Base-by-base conservation (phyloP, 805 yeast genomes). In the Candida arabinofermentans region DNA sequence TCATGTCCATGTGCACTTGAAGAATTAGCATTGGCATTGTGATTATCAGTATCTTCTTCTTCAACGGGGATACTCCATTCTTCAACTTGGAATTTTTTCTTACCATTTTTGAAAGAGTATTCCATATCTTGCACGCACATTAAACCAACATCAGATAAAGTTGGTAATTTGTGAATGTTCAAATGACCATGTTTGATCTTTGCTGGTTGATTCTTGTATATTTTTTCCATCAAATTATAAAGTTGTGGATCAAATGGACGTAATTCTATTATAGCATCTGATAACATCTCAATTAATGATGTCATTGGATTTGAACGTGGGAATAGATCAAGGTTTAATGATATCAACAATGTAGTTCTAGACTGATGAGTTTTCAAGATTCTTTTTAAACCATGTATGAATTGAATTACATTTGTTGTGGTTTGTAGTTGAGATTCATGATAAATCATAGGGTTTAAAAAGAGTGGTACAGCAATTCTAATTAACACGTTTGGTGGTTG, bases 21-120 rank as follows among this genome's bases (percentile, higher is more conserved):
- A 8, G 13, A 27, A n/a, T 24, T 19, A 14, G 17, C 21, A 17
- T 14, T 22, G 6, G 40, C 4, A 19, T n/a, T n/a, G n/a, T n/a
- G 37, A 24, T 1, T 57, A 3, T 61, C 66, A 5, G 66, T 74
- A 13, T 72, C 83, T n/a, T 72, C 85, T 43, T 84, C 95, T 43
- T 89, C 96, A 2, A 91, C 96, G 0, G 99, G 98, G 38, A 93
- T 93, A n/a, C 96, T 87, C 96, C 96, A 93, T 55, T 82, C 87
- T 50, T 86, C 91, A 40, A 93, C 83, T 55, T 86, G 96, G 58
- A 91, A 88, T 53, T 75, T 80, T 61, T 80, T 79, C 48, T 85
- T 75, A 12, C 96, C 91, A 50, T 88, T 86, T 57, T 82, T 81
- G 66, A 90, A 91, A 5, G 96, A 88, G 61, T 77, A 83, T 62